phyloP scores from a whole-genome alignment of 805 yeast genomes.

The Candida nitratophila region DNA sequence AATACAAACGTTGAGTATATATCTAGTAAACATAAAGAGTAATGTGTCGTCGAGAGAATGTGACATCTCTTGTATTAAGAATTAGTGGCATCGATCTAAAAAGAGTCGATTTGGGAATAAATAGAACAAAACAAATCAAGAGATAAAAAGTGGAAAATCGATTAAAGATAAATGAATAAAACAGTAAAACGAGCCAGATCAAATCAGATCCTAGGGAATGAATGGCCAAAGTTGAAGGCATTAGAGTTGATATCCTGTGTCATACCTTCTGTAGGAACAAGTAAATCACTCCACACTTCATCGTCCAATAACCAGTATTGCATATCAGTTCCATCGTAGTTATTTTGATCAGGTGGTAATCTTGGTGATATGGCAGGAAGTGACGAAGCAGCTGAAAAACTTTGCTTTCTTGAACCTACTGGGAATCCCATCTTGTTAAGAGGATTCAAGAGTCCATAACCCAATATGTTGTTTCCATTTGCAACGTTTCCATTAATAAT shows the following conservation, averaged over 20 bases:
- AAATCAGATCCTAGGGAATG: neutral
- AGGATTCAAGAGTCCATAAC: neutral
- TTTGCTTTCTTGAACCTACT: neutral
- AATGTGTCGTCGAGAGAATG: too few relatives aligned
- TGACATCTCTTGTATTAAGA: too few relatives aligned
- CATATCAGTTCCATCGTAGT: slow-evolving; percentile 31
- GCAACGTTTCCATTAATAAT: neutral
- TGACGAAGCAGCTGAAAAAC: neutral
- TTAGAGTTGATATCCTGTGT: neutral
- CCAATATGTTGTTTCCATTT: neutral
- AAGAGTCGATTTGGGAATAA: too few relatives aligned
- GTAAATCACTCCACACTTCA: slow-evolving; percentile 64
- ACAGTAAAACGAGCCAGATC: neutral
- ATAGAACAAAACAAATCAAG: neutral
- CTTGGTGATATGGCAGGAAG: neutral
- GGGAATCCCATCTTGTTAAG: neutral
- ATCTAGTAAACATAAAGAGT: too few relatives aligned
- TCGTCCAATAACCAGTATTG: slow-evolving; percentile 54
- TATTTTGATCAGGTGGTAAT: neutral
- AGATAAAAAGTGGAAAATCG: too few relatives aligned
- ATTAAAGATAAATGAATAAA: neutral
- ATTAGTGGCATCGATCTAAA: too few relatives aligned
- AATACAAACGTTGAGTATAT: too few relatives aligned
- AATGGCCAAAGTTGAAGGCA: neutral
- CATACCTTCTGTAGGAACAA: slow-evolving; percentile 14